Base-by-base conservation (phyloP, 2,329 filamentous ascomycete species). In the Pseudogymnoascus sp. region DNA sequence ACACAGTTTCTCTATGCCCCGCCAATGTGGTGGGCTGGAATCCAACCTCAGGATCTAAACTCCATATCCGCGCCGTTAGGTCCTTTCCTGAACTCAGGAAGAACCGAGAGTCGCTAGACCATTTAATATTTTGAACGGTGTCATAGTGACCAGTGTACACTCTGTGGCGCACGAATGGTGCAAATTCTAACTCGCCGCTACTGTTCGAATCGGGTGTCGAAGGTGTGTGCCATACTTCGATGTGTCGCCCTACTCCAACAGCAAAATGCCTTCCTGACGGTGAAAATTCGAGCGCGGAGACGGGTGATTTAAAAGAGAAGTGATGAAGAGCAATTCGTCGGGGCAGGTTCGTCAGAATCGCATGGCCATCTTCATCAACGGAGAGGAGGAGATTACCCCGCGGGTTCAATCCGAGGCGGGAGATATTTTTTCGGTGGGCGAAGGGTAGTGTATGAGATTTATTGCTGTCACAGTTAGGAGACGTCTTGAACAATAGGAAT, bases 191-290 rank as follows among this genome's bases (percentile, higher is more conserved):
- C 66, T 92, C 91, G 64, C 91, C 92, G 65, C 89, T 87, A 58
- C 81, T 81, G 67, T 88, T 89, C 23, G 89, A 83, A 66, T 92
- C 91, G 3, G 93, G 93, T 0, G 90, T 94, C 2, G 90, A 92
- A 0, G 94, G 94, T 31, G 95, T 96, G 70, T 94, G 90, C 94
- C 94, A 99, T 68, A 97, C 88, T 79, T 99, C 92, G 64, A 96
- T 86, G 70, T 90, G 89, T 70, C 93, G 84, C 37, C 92, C 93
- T 23, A 97, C 79, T 49, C 88, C 93, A 37, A 93, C 92, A 26
- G 89, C 93, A 72, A 99, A 99, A 76, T 96, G 87, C 59, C 87
- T 86, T 21, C 94, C 94, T 1, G 91, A 95, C 0, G 93, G 92
- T 21, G 94, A 92, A 72, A 99, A 99, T 0, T 90, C 83, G 35